Evolutionary conservation across 768 basidiomycete species (phyloP).

Genomic region (Hebeloma cylindrosporum): DNA sequence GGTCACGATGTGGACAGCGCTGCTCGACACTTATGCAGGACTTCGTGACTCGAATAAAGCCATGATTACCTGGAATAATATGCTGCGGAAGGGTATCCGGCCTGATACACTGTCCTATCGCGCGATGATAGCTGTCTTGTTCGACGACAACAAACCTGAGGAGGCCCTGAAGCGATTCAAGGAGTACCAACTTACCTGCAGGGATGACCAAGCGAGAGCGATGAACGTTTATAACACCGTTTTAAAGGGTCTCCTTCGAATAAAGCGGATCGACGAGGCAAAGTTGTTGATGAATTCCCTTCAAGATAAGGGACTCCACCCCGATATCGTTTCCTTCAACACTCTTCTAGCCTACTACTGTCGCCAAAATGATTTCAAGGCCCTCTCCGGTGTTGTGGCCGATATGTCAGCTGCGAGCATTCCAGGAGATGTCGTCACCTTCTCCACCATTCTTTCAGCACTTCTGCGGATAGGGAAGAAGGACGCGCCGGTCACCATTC

Average conservation of each 20-base stretch:
- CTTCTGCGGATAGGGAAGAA: slow-evolving; percentile 65
- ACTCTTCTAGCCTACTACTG: slow-evolving; percentile 71
- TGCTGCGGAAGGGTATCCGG: slow-evolving; percentile 53
- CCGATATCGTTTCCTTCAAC: slow-evolving; percentile 80
- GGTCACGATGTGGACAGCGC: slow-evolving; percentile 65
- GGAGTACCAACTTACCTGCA: slow-evolving; percentile 44
- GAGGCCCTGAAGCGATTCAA: slow-evolving; percentile 53
- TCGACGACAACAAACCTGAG: slow-evolving; percentile 47
- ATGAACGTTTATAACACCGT: slow-evolving; percentile 71
- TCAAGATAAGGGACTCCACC: slow-evolving; percentile 52
- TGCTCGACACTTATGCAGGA: slow-evolving; percentile 62
- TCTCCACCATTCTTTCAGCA: slow-evolving; percentile 81
- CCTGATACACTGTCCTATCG: slow-evolving; percentile 69
- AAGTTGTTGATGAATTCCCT: slow-evolving; percentile 43
- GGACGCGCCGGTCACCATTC: slow-evolving; percentile 63
- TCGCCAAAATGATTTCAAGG: slow-evolving; percentile 60
- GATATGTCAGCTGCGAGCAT: slow-evolving; percentile 55
- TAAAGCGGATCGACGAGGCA: slow-evolving; percentile 40
- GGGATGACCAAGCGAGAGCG: slow-evolving; percentile 24
- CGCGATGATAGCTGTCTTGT: slow-evolving; percentile 65
- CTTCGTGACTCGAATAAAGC: slow-evolving; percentile 53
- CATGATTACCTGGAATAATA: slow-evolving; percentile 59
- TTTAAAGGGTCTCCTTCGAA: slow-evolving; percentile 61
- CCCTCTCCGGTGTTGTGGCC: slow-evolving; percentile 56
- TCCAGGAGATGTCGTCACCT: slow-evolving; percentile 79